Evolutionary conservation across 768 basidiomycete genomes (phyloP).

Genomic region (Pulveroboletus sp.): DNA sequence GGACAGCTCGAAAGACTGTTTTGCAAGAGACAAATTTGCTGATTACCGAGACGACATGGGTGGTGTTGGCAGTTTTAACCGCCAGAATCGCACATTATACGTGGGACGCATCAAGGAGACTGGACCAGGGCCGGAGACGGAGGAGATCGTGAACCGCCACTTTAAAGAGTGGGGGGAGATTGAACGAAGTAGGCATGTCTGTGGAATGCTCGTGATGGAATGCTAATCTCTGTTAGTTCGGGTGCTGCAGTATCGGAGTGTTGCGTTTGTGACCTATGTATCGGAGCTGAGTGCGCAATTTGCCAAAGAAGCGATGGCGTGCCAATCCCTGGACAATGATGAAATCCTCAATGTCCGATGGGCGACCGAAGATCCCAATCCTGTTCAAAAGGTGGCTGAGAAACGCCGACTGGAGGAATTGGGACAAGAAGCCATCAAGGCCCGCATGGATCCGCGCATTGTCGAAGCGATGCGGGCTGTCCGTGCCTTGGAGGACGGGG

Average conservation of each 20-base stretch:
- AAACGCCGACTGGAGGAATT: slow-evolving; percentile 78
- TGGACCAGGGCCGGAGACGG: slow-evolving; percentile 83
- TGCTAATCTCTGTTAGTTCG: slow-evolving; percentile 52
- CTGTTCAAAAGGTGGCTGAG: slow-evolving; percentile 82
- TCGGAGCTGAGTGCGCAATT: slow-evolving; percentile 87
- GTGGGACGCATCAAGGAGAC: slow-evolving; percentile 93
- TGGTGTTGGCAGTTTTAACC: slow-evolving; percentile 94
- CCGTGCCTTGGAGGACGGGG: slow-evolving; percentile 85
- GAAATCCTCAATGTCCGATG: slow-evolving; percentile 98
- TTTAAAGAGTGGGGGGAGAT: slow-evolving; percentile 97
- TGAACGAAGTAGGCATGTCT: slow-evolving; percentile 69
- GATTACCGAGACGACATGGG: slow-evolving; percentile 99
- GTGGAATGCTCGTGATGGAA: background rate
- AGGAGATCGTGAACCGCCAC: slow-evolving; percentile 86
- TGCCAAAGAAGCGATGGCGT: slow-evolving; percentile 98
- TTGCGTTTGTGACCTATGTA: slow-evolving; percentile 96
- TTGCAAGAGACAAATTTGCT: slow-evolving; percentile 93
- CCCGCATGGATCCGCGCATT: slow-evolving; percentile 82
- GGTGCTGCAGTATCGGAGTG: slow-evolving; percentile 89
- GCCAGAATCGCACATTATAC: slow-evolving; percentile 93
- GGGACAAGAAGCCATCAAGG: slow-evolving; percentile 84
- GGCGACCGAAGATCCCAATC: slow-evolving; percentile 99
- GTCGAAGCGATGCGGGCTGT: slow-evolving; percentile 87
- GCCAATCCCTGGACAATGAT: slow-evolving; percentile 95
- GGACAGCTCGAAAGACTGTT: slow-evolving; percentile 94